Evolutionary conservation across 495 filamentous ascomycete species (phyloP).

Genomic region (Aspergillus ellipticus): DNA sequence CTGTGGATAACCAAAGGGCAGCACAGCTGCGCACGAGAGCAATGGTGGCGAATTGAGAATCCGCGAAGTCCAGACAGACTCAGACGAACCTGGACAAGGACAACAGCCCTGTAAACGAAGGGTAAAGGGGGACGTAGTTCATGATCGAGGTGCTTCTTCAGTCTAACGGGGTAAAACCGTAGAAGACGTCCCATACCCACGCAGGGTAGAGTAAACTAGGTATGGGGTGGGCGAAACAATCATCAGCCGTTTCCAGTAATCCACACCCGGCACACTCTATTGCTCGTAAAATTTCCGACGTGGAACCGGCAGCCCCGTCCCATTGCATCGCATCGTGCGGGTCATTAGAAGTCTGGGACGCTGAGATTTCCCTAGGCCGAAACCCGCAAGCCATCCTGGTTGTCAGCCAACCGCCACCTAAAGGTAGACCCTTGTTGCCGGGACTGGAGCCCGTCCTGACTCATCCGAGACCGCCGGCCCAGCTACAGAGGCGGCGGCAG

Average conservation of each 20-base stretch:
- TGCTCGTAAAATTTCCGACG: conserved; percentile 20
- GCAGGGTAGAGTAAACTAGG: not conserved
- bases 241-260: not conserved
- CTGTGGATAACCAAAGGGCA: not conserved
- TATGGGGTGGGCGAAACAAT: not conserved
- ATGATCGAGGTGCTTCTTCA: conserved; percentile 6
- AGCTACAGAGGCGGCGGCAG: conserved; percentile 10
- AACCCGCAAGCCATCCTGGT: conserved; percentile 16
- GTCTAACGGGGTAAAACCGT: conserved; percentile 2
- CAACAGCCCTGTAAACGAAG: conserved; percentile 13
- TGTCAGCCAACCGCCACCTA: conserved; percentile 19
- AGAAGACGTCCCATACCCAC: not conserved
- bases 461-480: conserved; percentile 11
- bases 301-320: conserved; percentile 15
- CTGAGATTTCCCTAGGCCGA: conserved; percentile 12
- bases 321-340: conserved; percentile 19
- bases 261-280: not conserved
- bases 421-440: conserved; percentile 20
- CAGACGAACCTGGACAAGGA: conserved; percentile 4
- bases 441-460: conserved; percentile 15
- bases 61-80: conserved; percentile 1
- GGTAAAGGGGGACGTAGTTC: conserved; percentile 6
- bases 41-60: conserved; percentile 14
- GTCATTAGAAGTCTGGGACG: conserved; percentile 20
- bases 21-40: conserved; percentile 9